Evolutionary conservation across 225 moss, liverwort and hornwort species (phyloP), one percentile per base, ranked within the genome.

Genomic region (Pleurozium schreberi): DNA sequence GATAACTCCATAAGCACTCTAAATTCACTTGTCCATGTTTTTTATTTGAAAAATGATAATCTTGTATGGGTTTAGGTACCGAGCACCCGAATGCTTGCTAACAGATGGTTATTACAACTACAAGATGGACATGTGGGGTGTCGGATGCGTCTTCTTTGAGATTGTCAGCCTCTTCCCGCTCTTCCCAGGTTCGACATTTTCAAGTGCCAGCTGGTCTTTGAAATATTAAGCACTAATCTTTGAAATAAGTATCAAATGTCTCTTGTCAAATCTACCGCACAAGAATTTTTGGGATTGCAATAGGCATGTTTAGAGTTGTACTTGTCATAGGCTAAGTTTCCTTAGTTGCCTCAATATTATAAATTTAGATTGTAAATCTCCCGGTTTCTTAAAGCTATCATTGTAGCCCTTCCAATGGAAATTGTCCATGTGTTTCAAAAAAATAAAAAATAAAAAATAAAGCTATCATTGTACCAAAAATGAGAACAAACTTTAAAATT

Each of bases 121-220:
- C 91, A 98, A 98, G 85, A 98, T 98, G 98, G 98, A 98, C 86
- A 98, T 98, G 98, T 98, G 98, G 98, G 98, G 98, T 38, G 98
- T 98, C 3, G 98, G 98, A 43, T 98, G 98, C 45, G 98, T 98
- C 40, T 98, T 98, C 74, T 98, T 98, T 93, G 98, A 98, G 85
- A 98, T 98, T 68, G 94, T 98, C 45, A 98, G 98, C 92, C 96
- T 98, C 86, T 98, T 98, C 53, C 98, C 98, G 28, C 96, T 98
- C 55, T 98, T 98, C 63, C 98, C 98, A 97, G 98, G 98, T 98
- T 78, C 19, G 63, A 25, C 12, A 45, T n/a, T 52, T n/a, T n/a
- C 40, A 52, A 31, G 6, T 57, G 21, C 36, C 2, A 0, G 8
- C 8, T 8, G 1, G 1, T 40, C 11, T 36, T 49, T 0, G 0